Conservation (phyloP, 176 grass and related monocot genomes). For the Bonia amplexicaulis region DNA sequence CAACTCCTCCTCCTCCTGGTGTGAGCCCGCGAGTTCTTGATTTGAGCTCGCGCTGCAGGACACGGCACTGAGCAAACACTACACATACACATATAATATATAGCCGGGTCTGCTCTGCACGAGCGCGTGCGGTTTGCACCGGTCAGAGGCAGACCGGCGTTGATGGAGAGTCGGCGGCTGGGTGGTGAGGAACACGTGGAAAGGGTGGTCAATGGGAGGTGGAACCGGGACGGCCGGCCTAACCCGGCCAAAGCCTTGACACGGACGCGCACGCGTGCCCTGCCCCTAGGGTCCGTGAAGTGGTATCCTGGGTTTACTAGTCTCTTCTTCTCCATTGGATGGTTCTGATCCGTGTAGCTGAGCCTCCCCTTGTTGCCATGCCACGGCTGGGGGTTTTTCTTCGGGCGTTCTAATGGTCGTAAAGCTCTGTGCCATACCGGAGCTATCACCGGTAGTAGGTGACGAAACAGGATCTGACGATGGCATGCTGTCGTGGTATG, state of each 20-base stretch:
- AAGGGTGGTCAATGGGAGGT: background rate
- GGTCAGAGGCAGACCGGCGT: background rate
- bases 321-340: background rate
- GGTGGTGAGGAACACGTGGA: slow-evolving; percentile 29
- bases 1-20: background rate
- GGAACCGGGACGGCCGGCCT: background rate
- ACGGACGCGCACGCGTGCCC: background rate
- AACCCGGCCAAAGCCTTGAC: background rate
- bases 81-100: slow-evolving; percentile 4
- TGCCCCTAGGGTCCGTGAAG: background rate
- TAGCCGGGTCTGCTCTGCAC: background rate
- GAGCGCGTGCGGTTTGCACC: background rate
- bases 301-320: background rate
- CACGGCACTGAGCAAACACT: background rate
- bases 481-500: background rate
- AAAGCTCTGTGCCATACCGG: background rate
- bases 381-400: background rate
- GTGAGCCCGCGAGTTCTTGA: background rate
- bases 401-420: background rate
- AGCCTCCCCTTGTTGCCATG: background rate
- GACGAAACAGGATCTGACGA: background rate
- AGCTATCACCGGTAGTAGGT: background rate
- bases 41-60: background rate
- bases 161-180: background rate
- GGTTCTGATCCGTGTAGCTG: background rate